Percentiles rank a stretch among this genome's conserved stretches.
These are phyloP conservation scores for Saccharum hybrid DNA, from an alignment of 202 grass and related monocot species.

Conservation along the genomic window DNA sequence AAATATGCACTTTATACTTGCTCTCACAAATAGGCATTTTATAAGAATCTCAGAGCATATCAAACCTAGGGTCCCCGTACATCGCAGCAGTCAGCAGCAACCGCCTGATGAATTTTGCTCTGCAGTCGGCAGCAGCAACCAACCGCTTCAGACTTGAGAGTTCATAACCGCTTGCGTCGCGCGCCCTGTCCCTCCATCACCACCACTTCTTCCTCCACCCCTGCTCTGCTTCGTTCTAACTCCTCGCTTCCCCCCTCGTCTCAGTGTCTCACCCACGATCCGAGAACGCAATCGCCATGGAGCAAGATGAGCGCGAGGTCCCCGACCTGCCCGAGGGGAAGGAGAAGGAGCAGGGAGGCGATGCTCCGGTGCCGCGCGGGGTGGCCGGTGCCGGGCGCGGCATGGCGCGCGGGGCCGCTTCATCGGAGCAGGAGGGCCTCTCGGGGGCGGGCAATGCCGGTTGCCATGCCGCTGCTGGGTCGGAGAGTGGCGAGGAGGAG, in stretches of 20 bases:
- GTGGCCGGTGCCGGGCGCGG: neutral
- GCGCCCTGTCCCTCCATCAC: neutral
- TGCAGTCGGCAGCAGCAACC: neutral
- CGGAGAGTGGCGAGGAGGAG: neutral
- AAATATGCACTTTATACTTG: neutral
- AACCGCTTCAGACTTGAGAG: neutral
- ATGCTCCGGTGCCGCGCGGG: neutral
- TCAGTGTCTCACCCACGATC: neutral
- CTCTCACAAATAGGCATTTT: neutral
- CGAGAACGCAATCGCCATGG: constrained; percentile 8
- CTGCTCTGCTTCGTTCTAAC: neutral
- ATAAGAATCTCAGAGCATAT: neutral
- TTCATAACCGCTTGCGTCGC: constrained; percentile 40
- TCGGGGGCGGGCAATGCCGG: too few relatives aligned
- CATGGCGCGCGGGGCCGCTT: neutral
- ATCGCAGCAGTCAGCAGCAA: neutral
- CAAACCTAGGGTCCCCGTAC: neutral
- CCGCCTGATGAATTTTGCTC: neutral
- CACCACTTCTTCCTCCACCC: neutral
- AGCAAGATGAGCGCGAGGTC: neutral
- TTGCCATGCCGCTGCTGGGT: neutral
- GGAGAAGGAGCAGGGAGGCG: neutral
- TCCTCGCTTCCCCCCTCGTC: neutral
- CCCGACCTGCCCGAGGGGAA: neutral
- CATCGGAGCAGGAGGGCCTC: neutral